Base-by-base conservation (phyloP, 2,329 filamentous ascomycete species). In the Alternaria arbusti region DNA sequence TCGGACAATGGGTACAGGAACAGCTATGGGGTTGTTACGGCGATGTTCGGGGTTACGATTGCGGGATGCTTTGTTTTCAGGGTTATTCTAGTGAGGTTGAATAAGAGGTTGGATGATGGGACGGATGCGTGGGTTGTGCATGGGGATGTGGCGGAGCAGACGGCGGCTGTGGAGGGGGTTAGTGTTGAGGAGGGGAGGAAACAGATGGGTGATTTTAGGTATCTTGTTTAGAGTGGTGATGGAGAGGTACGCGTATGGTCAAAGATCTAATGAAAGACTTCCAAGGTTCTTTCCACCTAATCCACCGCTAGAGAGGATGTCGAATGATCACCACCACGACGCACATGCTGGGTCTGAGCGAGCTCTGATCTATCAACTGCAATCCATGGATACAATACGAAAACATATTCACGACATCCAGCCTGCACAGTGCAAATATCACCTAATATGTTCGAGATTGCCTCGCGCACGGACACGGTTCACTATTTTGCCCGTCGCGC, bases 1-100 rank as follows among this genome's bases (percentile, higher is more conserved):
- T 79, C 82, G 23, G 87, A 84, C 0, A 85, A 90, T 65, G 88
- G 88, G 0, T 90, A 84, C 81, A 84, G 88, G 66, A 85, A 87
- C 80, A 89, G 87, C 64, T 90, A 90, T 70, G 88, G 87, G 5
- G 88, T 90, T 60, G 88, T 90, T 6, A 84, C 86, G 13, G 82
- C 86, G 71, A 90, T 90, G 88, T 90, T 89, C 70, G 87, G 86
- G 4, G 69, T 88, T 44, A 87, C 88, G 0, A 84, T 88, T 30
- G 36, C 82, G 0, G 87, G 86, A 6, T 88, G 84, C 62, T 74
- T 64, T 22, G 57, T 74, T 11, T 78, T 79, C 59, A 74, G 65
- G 62, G 12, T 73, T 3, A 72, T 79, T 25, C 36, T 79, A 30
- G 49, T 72, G 25, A 57, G 64, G 2, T 44, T 78, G 49, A 79